A percentile compares a stretch with the other conserved stretches of the same genome.
These are phyloP conservation scores for Epichloe typhina DNA, from an alignment of 2,329 filamentous ascomycete genomes.

Conservation along the genomic window DNA sequence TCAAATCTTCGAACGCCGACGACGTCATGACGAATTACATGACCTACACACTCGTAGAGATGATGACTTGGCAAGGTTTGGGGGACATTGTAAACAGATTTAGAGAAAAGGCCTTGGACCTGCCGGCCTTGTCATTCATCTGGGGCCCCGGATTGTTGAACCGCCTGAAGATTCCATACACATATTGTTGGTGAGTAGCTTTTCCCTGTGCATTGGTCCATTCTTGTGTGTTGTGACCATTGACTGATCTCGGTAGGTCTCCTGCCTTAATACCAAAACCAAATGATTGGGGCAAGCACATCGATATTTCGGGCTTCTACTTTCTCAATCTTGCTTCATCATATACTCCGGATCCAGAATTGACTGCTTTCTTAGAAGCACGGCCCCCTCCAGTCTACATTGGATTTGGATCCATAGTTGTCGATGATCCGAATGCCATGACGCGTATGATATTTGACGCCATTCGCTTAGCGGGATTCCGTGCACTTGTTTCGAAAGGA, in stretches of 20 bases:
- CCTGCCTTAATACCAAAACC: constrained; percentile 68
- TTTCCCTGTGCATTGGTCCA: background rate
- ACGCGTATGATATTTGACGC: constrained; percentile 63
- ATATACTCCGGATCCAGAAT: constrained; percentile 51
- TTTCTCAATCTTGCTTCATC: constrained; percentile 56
- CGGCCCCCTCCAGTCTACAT: constrained; percentile 69
- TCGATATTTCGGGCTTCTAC: constrained; percentile 64
- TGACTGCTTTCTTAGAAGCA: constrained; percentile 51
- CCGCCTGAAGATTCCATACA: constrained; percentile 66
- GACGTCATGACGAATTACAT: constrained; percentile 68
- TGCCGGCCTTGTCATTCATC: constrained; percentile 66
- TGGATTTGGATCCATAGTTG: constrained; percentile 72
- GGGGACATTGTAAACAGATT: constrained; percentile 84
- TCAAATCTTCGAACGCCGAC: constrained; percentile 64
- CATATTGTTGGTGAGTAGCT: constrained; percentile 62
- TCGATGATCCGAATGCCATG: constrained; percentile 60
- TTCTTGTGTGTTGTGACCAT: constrained; percentile 1
- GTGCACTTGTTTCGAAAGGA: constrained; percentile 73
- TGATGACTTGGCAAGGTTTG: constrained; percentile 86
- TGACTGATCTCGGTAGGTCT: constrained; percentile 30
- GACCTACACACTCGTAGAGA: constrained; percentile 73
- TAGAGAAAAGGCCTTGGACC: constrained; percentile 56
- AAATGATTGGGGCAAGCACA: constrained; percentile 58
- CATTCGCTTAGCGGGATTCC: constrained; percentile 50
- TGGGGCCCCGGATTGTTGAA: constrained; percentile 72